phyloP scores from a whole-genome alignment of 129 eudicot species.

The Tanacetum coccineum region DNA sequence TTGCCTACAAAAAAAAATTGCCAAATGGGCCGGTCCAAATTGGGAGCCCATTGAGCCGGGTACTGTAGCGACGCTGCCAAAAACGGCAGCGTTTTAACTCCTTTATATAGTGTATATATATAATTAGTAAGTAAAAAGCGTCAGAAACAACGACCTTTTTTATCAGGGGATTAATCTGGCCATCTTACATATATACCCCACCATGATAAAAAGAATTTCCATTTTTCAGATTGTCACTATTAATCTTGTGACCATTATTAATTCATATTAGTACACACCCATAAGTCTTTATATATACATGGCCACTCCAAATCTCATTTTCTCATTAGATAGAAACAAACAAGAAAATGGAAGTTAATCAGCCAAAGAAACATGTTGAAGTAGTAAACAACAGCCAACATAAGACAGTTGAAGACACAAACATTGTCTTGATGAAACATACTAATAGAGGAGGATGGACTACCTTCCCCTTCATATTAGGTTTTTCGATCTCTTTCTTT shows the following conservation, averaged over 20 bases:
- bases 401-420: neutral
- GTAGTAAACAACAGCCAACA: too few species aligned
- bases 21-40: too few species aligned
- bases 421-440: conserved; percentile 12
- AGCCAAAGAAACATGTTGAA: neutral
- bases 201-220: neutral
- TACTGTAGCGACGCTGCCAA: too few species aligned
- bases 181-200: neutral
- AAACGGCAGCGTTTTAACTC: too few species aligned
- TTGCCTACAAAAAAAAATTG: too few species aligned
- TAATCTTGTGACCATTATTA: neutral
- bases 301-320: neutral
- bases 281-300: neutral
- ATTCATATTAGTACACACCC: neutral
- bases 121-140: neutral
- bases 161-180: neutral
- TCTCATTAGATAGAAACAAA: neutral
- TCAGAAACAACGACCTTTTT: neutral
- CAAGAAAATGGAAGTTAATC: neutral
- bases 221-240: neutral
- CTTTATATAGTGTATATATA: too few species aligned
- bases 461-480: conserved; percentile 34
- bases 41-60: too few species aligned
- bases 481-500: conserved; percentile 8
- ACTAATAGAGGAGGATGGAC: conserved; percentile 36